Evolutionary conservation across 768 basidiomycete genomes (phyloP), one percentile per base, ranked within the genome.

Genomic region (Podaxis mareebaensis): DNA sequence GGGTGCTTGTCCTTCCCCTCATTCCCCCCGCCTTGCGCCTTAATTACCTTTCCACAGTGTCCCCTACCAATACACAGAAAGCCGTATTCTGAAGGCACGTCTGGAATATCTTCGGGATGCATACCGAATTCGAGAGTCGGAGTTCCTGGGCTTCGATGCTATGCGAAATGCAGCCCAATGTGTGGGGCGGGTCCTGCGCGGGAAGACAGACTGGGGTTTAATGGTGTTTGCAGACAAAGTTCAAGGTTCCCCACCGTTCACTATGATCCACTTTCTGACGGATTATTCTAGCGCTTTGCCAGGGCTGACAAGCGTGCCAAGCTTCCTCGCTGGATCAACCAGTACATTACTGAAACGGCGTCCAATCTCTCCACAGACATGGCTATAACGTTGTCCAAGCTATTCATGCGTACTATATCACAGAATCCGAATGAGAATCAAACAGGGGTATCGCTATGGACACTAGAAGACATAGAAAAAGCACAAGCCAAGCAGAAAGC

Each of bases 221-320:
- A 99, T 99, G 97, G 88, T 99, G 11, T 99, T 99, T 73, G 97
- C 97, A 0, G 97, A 99, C 76, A 97, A 96, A 86, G 97, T 95
- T 36, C 40, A 58, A 55, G n/a, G 39, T 26, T 44, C 40, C 30
- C 15, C 26, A 10, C 33, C 46, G 39, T 65, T 58, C 33, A 36
- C 58, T 53, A 33, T 24, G 22, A 10, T 30, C 6, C 20, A 15
- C 49, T 42, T 53, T 67, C 17, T 58, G 51, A 51, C 20, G 53
- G 22, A 3, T 7, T 59, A 55, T 63, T 30, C 40, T 3, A 96
- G 94, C 90, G 94, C 22, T 96, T 95, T 72, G 93, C 94, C 11
- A 86, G 95, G 54, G 90, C 91, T 6, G 94, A 96, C 71, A 96
- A 96, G 77, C 85, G 96, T 40, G 91, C 94, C 39, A 98, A 98